These are phyloP conservation scores for Capronia coronata DNA, from an alignment of 2,329 filamentous ascomycete species.

Conservation along the genomic window DNA sequence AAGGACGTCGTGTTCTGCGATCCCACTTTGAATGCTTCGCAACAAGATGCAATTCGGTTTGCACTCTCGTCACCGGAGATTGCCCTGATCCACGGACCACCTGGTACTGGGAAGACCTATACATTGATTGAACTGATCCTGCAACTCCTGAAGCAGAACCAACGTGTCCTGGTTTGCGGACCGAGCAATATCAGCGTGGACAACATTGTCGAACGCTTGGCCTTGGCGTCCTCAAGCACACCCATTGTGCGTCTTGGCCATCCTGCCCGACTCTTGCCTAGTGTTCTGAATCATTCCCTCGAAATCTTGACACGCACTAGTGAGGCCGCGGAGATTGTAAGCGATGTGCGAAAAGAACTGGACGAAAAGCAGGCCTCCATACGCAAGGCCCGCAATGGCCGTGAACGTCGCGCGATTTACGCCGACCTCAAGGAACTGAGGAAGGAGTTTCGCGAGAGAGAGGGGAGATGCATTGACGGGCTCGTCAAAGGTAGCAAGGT, in stretches of 20 bases:
- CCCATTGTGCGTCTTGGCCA: slow-evolving; percentile 87
- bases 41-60: slow-evolving; percentile 65
- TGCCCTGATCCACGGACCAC: slow-evolving; percentile 87
- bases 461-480: slow-evolving; percentile 70
- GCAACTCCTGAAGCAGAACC: slow-evolving; percentile 69
- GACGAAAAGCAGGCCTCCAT: slow-evolving; percentile 85
- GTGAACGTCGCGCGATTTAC: slow-evolving; percentile 76
- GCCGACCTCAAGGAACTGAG: slow-evolving; percentile 75
- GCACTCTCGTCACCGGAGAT: slow-evolving; percentile 75
- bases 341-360: slow-evolving; percentile 86
- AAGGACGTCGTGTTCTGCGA: slow-evolving; percentile 50
- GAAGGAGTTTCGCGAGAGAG: slow-evolving; percentile 80
- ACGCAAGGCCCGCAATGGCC: slow-evolving; percentile 74
- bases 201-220: slow-evolving; percentile 90
- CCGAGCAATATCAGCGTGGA: slow-evolving; percentile 97
- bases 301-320: slow-evolving; percentile 87
- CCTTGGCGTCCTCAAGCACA: slow-evolving; percentile 56
- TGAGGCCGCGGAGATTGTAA: slow-evolving; percentile 80
- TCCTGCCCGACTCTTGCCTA: slow-evolving; percentile 80
- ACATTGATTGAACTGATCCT: slow-evolving; percentile 91
- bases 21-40: slow-evolving; percentile 53
- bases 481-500: slow-evolving; percentile 74
- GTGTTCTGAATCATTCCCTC: slow-evolving; percentile 80
- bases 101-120: slow-evolving; percentile 94
- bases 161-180: slow-evolving; percentile 83